These are phyloP conservation scores for Candida frijolesensis DNA, from an alignment of 1,139 yeast genomes.

Conservation along the genomic window DNA sequence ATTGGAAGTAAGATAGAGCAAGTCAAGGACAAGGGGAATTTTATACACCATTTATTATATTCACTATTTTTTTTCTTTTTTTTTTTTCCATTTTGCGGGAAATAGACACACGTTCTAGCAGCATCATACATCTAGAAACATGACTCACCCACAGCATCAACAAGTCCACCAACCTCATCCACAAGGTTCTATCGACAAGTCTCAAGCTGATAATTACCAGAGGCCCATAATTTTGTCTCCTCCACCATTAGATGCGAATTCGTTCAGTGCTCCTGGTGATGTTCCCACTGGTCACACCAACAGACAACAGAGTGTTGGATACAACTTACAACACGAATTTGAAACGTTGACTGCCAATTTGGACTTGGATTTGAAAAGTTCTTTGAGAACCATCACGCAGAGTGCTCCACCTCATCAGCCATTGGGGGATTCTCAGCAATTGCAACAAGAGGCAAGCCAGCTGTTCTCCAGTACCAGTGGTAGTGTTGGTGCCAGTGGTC, in stretches of 20 bases:
- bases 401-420: slow-evolving; percentile 8
- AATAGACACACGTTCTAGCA: not conserved
- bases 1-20: not conserved
- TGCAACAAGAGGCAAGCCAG: slow-evolving; percentile 5
- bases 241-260: slow-evolving; percentile 34
- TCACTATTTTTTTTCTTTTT: not conserved
- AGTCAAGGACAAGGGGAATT: not conserved
- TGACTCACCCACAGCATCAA: slow-evolving; percentile 5
- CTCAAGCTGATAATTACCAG: slow-evolving; percentile 17
- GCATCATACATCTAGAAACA: not conserved
- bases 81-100: not conserved
- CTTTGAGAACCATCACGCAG: slow-evolving; percentile 7
- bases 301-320: slow-evolving; percentile 47
- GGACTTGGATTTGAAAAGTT: slow-evolving; percentile 42
- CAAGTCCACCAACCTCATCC: not conserved
- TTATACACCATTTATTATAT: not conserved
- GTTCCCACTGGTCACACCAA: slow-evolving; percentile 21
- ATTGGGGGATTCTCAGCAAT: not conserved
- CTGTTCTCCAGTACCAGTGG: not conserved
- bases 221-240: slow-evolving; percentile 46
- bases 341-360: slow-evolving; percentile 50
- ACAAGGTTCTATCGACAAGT: not conserved
- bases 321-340: slow-evolving; percentile 49
- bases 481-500: not conserved
- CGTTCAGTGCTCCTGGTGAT: not conserved